phyloP scores from a whole-genome alignment of 331 rosid species.

The Rhamnella rubrinervis region DNA sequence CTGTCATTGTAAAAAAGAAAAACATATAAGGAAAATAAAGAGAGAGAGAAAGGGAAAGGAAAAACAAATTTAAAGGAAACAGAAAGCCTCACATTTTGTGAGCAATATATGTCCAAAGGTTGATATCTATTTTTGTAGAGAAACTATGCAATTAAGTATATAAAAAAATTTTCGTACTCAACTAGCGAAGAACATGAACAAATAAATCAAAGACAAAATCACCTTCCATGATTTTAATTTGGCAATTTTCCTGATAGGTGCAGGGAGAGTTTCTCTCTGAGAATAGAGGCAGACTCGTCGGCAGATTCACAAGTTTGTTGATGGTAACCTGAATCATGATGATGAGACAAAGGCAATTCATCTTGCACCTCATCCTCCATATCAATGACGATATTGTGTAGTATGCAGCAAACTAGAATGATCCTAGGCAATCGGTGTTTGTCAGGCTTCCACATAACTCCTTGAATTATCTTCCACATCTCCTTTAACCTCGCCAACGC shows the following conservation, averaged over 20 bases:
- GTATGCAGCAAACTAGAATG: conserved; percentile 77
- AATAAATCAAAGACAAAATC: background rate
- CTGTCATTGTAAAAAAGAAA: no score
- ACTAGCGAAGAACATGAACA: background rate
- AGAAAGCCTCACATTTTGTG: background rate
- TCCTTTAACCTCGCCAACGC: conserved; percentile 79
- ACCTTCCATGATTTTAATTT: background rate
- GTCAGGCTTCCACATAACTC: conserved; percentile 92
- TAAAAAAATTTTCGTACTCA: conserved; percentile 1
- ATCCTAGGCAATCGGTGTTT: conserved; percentile 77
- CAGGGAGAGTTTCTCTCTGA: conserved; percentile 64
- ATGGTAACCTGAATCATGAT: conserved; percentile 68
- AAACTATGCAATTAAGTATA: background rate
- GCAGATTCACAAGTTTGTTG: conserved; percentile 61
- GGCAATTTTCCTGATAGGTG: conserved; percentile 44
- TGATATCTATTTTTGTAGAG: background rate
- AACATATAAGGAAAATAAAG: no score
- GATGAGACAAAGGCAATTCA: conserved; percentile 43
- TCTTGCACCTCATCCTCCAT: conserved; percentile 66
- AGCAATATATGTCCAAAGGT: conserved; percentile 1
- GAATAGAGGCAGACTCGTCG: conserved; percentile 35
- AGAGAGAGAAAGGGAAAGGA: background rate
- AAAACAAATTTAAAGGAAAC: background rate
- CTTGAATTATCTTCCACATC: conserved; percentile 77
- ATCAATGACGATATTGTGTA: conserved; percentile 80